A percentile compares a stretch with the other conserved stretches of the same genome.
These are phyloP conservation scores for Gossypium bickii DNA, from an alignment of 345 rosid species.

Conservation along the genomic window DNA sequence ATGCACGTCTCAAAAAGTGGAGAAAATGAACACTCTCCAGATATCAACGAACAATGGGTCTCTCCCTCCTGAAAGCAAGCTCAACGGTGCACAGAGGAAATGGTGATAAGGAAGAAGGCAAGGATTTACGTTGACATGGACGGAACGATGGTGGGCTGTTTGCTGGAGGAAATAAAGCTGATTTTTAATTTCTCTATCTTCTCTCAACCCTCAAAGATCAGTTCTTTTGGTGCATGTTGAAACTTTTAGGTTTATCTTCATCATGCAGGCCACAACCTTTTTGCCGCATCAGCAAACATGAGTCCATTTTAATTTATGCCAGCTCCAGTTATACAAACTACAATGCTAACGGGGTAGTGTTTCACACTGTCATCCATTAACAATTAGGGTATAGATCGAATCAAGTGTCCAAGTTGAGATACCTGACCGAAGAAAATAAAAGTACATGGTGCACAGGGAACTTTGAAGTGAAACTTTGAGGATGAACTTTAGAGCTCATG, in stretches of 20 bases:
- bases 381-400: not conserved
- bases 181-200: not conserved
- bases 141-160: not conserved
- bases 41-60: not conserved
- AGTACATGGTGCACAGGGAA: not conserved
- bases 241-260: not conserved
- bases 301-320: not conserved
- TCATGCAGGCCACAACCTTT: not conserved
- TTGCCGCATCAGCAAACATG: not conserved
- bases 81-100: not conserved
- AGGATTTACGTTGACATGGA: not conserved
- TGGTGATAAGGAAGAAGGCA: not conserved
- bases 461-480: not conserved
- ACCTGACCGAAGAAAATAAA: not conserved
- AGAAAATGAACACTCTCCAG: not conserved
- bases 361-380: not conserved
- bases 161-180: not conserved
- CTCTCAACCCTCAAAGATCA: not conserved
- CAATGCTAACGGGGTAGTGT: not conserved
- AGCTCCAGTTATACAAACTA: constrained; percentile 1
- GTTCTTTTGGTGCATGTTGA: not conserved
- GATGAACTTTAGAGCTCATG: constrained; percentile 26
- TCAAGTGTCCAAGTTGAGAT: not conserved
- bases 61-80: not conserved
- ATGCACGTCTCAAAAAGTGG: not conserved